Conservation (phyloP, 108 stramenopile genomes). For the Pseudonitzschia delicatissima region DNA sequence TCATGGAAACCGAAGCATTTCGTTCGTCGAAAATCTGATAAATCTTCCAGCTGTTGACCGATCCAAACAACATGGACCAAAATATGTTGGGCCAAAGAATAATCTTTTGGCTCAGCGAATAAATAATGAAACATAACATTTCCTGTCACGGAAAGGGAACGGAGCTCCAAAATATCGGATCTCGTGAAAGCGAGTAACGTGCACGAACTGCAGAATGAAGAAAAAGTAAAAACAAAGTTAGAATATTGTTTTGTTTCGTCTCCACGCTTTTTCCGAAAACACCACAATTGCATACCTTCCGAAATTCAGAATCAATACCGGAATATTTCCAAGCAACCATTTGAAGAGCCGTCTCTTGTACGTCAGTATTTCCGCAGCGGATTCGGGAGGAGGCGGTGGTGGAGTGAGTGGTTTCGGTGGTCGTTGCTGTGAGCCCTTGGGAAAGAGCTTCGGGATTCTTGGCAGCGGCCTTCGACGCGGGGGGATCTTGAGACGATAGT, state of each 20-base stretch:
- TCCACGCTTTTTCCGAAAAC: not conserved
- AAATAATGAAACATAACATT: conserved; percentile 44
- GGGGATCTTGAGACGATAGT: conserved; percentile 34
- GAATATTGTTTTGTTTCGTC: not conserved
- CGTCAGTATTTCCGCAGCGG: not conserved
- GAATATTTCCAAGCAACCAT: conserved; percentile 55
- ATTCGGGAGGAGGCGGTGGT: conserved; percentile 9
- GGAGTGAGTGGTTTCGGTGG: conserved; percentile 23
- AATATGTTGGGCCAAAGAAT: conserved; percentile 35
- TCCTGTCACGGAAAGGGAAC: conserved; percentile 56
- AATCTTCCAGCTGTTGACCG: conserved; percentile 67
- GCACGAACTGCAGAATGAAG: conserved; percentile 10
- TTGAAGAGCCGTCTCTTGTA: conserved; percentile 5
- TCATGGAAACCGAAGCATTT: conserved; percentile 48
- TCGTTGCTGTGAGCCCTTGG: conserved; percentile 3
- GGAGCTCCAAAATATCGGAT: conserved; percentile 82
- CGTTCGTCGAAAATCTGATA: conserved; percentile 62
- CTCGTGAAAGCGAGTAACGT: conserved; percentile 72
- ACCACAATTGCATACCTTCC: conserved; percentile 31
- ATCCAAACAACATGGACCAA: conserved; percentile 65
- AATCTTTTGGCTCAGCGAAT: conserved; percentile 36
- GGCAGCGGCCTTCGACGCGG: conserved; percentile 15
- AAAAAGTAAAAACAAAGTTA: not conserved
- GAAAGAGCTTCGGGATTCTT: conserved; percentile 24
- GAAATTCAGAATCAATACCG: conserved; percentile 65